phyloP scores from a whole-genome alignment of 306 rosid species.

The Arachis stenosperma region DNA sequence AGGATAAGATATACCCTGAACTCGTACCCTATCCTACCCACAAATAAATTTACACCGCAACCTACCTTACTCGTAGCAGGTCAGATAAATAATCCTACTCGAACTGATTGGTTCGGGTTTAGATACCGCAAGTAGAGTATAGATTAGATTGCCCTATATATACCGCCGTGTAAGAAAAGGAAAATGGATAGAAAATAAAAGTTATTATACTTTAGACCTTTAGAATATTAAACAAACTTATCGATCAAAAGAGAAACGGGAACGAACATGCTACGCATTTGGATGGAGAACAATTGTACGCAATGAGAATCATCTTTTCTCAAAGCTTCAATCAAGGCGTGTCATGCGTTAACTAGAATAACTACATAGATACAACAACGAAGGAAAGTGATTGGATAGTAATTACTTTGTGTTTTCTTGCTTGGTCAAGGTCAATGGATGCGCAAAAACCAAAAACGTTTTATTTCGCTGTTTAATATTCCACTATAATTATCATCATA shows the following conservation, averaged over 20 bases:
- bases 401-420: background rate
- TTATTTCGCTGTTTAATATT: background rate
- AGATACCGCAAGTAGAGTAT: too few relatives aligned
- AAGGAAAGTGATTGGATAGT: background rate
- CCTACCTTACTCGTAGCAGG: too few relatives aligned
- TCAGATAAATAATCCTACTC: too few relatives aligned
- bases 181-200: background rate
- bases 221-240: too few relatives aligned
- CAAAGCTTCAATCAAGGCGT: conserved; percentile 20
- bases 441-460: background rate
- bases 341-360: background rate
- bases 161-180: background rate
- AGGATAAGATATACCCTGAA: too few relatives aligned
- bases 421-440: background rate
- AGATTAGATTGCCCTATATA: too few relatives aligned
- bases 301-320: background rate
- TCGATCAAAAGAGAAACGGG: background rate
- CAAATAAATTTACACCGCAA: too few relatives aligned
- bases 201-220: background rate
- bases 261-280: background rate
- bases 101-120: too few relatives aligned
- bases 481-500: background rate
- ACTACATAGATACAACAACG: too few relatives aligned
- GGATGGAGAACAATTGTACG: background rate
- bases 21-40: too few relatives aligned